Evolutionary conservation across 495 filamentous ascomycete genomes (phyloP).

Genomic region (Penicillium desertorum): DNA sequence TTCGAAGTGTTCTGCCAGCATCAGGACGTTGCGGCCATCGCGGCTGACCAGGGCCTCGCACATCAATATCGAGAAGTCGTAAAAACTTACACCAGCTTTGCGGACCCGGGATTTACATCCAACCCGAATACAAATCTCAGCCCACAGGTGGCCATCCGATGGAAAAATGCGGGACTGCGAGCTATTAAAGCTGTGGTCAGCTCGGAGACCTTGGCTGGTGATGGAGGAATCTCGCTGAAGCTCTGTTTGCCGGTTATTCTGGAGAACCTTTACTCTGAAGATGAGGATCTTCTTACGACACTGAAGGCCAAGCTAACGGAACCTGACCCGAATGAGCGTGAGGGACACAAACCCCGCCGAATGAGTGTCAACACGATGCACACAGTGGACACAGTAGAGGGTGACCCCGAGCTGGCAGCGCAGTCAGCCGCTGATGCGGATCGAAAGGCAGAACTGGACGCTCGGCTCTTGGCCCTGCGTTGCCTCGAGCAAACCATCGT

Average conservation of each 20-base stretch:
- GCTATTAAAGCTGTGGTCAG: conserved; percentile 77
- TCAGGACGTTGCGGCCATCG: conserved; percentile 73
- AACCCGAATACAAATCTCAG: conserved; percentile 48
- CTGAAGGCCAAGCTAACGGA: conserved; percentile 60
- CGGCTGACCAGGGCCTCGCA: conserved; percentile 78
- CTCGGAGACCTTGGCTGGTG: conserved; percentile 71
- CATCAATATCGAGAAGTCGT: conserved; percentile 81
- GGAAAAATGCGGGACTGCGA: conserved; percentile 75
- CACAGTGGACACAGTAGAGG: conserved; percentile 63
- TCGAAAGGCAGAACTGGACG: conserved; percentile 79
- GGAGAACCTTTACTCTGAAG: conserved; percentile 77
- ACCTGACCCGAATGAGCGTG: conserved; percentile 64
- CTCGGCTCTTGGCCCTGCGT: conserved; percentile 77
- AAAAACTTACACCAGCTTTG: conserved; percentile 72
- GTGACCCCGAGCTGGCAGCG: conserved; percentile 69
- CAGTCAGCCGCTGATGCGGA: conserved; percentile 80
- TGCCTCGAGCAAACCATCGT: conserved; percentile 78
- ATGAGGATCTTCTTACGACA: conserved; percentile 63
- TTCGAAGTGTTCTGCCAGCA: conserved; percentile 81
- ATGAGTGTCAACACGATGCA: conserved; percentile 77
- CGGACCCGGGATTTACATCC: conserved; percentile 41
- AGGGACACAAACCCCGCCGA: conserved; percentile 57
- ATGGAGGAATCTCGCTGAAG: conserved; percentile 70
- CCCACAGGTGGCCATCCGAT: conserved; percentile 75
- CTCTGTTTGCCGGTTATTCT: conserved; percentile 79